Evolutionary conservation across 352 stramenopile species (phyloP), one percentile per base, ranked within the genome.

Genomic region (Pythium phragmiticola): DNA sequence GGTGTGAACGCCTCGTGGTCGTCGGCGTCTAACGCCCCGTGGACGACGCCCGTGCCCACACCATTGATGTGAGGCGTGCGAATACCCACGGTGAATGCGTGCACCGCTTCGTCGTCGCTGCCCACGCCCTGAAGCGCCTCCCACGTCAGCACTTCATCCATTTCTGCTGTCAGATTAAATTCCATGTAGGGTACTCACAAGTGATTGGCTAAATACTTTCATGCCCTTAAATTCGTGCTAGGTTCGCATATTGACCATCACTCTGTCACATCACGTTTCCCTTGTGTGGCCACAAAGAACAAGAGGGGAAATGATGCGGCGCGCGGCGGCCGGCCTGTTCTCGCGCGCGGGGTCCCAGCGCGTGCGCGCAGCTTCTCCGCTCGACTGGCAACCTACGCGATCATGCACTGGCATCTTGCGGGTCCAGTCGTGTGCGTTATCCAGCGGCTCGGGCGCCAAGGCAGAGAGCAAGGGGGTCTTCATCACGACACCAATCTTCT

Each of bases 401-500:
- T 0, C 26, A 14, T 19, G 50, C n/a, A 28, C 30, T 30, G 26
- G 50, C 14, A 26, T 4, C 47, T 19, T 34, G 47, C 23, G 23
- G 7, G 11, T 13, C 23, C 3, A 9, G 13, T 37, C 47, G 13
- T 42, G 47, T 28, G 21, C 45, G 45, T 28, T 28, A 14, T 51
- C 45, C 45, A 51, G 45, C 47, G 47, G 7, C 14, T 48, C 26
- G 8, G 28, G 39, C 7, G n/a, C 23, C 4, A 23, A 50, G 19
- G 7, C 26, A 34, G 23, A 13, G 34, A 17, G 5, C 30, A 65
- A 64, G 39, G 65, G 63, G 33, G 78, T 76, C 30, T 77, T 85
- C 33, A 82, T 99, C 57, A 99, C 95, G 55, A 99, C 98, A n/a
- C 97, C 98, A 7, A 99, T 99, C 65, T 99, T 99, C 77, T 99